Percentiles rank a stretch among this genome's conserved stretches.
phyloP scores from a whole-genome alignment of 352 stramenopile genomes.

The Pythium diclinum region DNA sequence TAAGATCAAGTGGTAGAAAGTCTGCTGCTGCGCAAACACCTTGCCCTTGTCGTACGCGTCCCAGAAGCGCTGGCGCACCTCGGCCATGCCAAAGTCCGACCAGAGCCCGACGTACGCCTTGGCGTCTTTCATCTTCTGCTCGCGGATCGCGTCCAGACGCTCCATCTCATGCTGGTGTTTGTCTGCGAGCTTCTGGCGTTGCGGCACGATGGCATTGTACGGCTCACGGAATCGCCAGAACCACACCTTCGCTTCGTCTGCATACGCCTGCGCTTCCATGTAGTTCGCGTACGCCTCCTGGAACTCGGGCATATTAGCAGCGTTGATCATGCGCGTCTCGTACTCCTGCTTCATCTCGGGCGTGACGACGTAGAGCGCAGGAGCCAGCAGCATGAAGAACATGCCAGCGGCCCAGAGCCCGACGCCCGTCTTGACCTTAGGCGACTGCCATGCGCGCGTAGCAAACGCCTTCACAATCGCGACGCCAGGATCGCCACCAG shows the following conservation, averaged over 20 bases:
- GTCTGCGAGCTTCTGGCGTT: conserved; percentile 55
- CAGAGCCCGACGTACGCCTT: conserved; percentile 76
- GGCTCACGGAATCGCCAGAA: conserved; percentile 85
- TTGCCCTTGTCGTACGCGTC: conserved; percentile 81
- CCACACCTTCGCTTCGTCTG: conserved; percentile 79
- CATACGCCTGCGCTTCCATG: conserved; percentile 46
- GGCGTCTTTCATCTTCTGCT: conserved; percentile 78
- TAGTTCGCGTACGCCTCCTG: conserved; percentile 62
- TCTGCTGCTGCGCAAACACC: conserved; percentile 83
- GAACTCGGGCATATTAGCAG: conserved; percentile 77
- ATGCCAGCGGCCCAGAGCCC: conserved; percentile 73
- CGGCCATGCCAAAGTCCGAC: conserved; percentile 79
- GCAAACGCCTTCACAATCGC: conserved; percentile 56
- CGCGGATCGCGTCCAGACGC: conserved; percentile 45
- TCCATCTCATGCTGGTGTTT: conserved; percentile 61
- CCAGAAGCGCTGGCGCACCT: conserved; percentile 79
- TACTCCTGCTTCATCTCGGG: conserved; percentile 78
- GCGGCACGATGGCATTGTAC: conserved; percentile 52
- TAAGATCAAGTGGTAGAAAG: conserved; percentile 86
- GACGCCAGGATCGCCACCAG: conserved; percentile 39
- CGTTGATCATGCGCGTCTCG: conserved; percentile 69
- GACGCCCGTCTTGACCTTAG: conserved; percentile 60
- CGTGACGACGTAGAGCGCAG: conserved; percentile 54
- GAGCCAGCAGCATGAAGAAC: conserved; percentile 79
- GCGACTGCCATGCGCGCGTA: conserved; percentile 48